Percentiles rank a stretch among this genome's conserved stretches.
Conservation (phyloP, 2,329 filamentous ascomycete species). For the Monilinia polystroma region DNA sequence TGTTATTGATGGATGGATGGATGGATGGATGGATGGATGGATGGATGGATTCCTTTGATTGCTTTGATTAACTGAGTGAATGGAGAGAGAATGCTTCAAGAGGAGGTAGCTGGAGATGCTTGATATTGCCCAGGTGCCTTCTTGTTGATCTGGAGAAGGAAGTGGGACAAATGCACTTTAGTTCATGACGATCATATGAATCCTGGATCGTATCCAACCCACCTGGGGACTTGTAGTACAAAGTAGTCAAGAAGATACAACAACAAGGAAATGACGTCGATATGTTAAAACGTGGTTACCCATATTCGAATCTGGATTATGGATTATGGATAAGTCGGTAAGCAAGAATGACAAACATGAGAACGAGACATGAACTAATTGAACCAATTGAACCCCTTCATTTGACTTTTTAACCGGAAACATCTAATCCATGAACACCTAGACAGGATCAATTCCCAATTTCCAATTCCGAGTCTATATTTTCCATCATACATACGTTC, state of each 20-base stretch:
- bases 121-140: not conserved
- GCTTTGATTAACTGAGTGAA: not conserved
- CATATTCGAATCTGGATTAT: no score
- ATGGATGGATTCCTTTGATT: not conserved
- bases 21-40: no score
- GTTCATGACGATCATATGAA: conserved; percentile 12
- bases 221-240: no score
- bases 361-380: not conserved
- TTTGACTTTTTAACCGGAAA: not conserved
- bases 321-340: no score
- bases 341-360: not conserved
- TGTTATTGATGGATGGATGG: not conserved
- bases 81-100: not conserved
- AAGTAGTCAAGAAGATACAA: not conserved
- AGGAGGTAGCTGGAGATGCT: not conserved
- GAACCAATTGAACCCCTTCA: not conserved
- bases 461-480: no score
- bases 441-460: no score
- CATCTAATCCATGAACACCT: not conserved
- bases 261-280: conserved; percentile 19
- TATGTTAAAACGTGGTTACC: no score
- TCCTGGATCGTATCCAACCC: not conserved
- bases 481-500: no score
- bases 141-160: conserved; percentile 13
- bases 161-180: not conserved